These are phyloP conservation scores for Achlya hypogyna DNA, from an alignment of 352 stramenopile species.

Conservation along the genomic window DNA sequence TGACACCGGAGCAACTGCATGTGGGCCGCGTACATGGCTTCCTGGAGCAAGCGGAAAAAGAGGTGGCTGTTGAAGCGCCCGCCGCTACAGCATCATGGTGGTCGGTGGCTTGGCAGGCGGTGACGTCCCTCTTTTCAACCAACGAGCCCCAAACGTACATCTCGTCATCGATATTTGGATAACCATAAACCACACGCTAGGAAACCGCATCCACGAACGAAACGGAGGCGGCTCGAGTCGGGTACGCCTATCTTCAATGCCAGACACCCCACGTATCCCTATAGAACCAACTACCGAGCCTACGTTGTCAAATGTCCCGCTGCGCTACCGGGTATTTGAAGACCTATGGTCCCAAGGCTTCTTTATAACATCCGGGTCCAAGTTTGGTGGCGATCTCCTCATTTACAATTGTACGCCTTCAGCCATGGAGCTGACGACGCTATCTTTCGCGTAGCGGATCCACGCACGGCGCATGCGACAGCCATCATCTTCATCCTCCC, in stretches of 20 bases:
- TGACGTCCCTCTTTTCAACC: slow-evolving; percentile 8
- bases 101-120: not conserved
- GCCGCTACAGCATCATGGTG: not conserved
- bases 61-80: not conserved
- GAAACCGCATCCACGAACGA: too few relatives aligned
- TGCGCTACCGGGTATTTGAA: slow-evolving; percentile 41
- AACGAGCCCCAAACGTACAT: too few relatives aligned
- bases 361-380: slow-evolving; percentile 60
- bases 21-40: slow-evolving; percentile 8
- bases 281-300: too few relatives aligned
- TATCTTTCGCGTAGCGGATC: slow-evolving; percentile 2
- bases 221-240: too few relatives aligned
- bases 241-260: too few relatives aligned
- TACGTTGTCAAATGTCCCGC: too few relatives aligned
- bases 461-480: slow-evolving; percentile 7
- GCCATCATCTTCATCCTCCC: slow-evolving; percentile 7
- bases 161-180: too few relatives aligned
- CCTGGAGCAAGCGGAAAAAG: not conserved
- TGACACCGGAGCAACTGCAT: slow-evolving; percentile 16
- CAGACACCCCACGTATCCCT: too few relatives aligned
- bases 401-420: slow-evolving; percentile 52
- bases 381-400: slow-evolving; percentile 77
- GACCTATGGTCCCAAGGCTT: slow-evolving; percentile 62
- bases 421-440: not conserved
- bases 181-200: too few relatives aligned